Conservation (phyloP, 2,329 filamentous ascomycete genomes). For the Ustulina deusta region DNA sequence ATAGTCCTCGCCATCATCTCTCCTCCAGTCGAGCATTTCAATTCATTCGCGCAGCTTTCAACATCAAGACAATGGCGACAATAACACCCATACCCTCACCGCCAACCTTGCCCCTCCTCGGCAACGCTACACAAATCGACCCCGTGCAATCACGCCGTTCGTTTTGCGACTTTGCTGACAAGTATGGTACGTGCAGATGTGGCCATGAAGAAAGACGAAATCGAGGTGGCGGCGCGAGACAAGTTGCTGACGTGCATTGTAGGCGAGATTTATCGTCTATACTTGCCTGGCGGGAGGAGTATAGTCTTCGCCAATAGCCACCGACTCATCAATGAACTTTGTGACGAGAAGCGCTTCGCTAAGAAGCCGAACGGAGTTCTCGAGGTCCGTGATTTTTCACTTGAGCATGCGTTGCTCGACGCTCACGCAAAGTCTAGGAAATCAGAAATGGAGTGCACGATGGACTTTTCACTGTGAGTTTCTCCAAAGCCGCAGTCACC, state of each 20-base stretch:
- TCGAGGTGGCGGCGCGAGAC: slow-evolving; percentile 7
- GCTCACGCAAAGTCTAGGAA: slow-evolving; percentile 51
- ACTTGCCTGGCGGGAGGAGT: slow-evolving; percentile 58
- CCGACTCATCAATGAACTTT: slow-evolving; percentile 71
- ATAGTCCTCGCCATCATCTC: not conserved
- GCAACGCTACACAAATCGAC: slow-evolving; percentile 74
- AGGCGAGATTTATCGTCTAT: slow-evolving; percentile 72
- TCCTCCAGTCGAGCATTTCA: not conserved
- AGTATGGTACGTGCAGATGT: slow-evolving; percentile 66
- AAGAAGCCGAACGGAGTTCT: slow-evolving; percentile 67
- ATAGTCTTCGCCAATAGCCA: slow-evolving; percentile 65
- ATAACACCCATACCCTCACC: slow-evolving; percentile 70
- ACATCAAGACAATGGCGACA: slow-evolving; percentile 27
- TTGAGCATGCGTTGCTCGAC: not conserved
- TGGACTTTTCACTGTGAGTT: slow-evolving; percentile 72
- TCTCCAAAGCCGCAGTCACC: not conserved
- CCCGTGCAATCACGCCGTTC: slow-evolving; percentile 67
- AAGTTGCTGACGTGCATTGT: slow-evolving; percentile 34
- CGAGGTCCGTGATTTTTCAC: slow-evolving; percentile 46
- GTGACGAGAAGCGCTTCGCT: slow-evolving; percentile 73
- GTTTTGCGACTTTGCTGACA: slow-evolving; percentile 68
- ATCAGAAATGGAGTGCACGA: slow-evolving; percentile 71
- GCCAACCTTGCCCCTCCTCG: slow-evolving; percentile 72
- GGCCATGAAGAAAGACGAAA: not conserved
- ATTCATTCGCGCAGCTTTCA: not conserved